Evolutionary conservation across 257 asterid species (phyloP), one percentile per base, ranked within the genome.

Genomic region (Scutellaria minor): DNA sequence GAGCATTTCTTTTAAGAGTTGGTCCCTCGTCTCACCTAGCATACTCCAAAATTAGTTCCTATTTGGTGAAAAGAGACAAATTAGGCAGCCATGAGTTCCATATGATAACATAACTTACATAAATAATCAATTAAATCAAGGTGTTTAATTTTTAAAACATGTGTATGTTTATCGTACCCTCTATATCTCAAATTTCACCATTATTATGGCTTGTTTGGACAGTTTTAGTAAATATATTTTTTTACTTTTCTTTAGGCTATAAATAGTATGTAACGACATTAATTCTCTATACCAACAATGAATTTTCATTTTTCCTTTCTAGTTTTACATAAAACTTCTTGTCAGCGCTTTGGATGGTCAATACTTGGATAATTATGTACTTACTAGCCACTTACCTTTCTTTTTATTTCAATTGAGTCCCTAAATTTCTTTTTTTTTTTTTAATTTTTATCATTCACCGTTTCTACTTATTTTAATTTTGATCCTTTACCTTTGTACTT

Each of bases 1-100:
- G 56, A 9, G 65, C 70, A 72, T 65, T 41, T 64, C 54, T 6
- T 24, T 45, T 45, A 12, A 6, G 48, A 15, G 13, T 62, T 57
- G 79, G 74, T 75, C 74, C 74, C 68, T 40, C 40, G 27, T 31
- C 37, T 31, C 37, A 5, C 2, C 69, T 75, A 58, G 6, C 6
- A 7, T 20, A 65, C 8, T 73, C 64, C 64, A 41, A 6, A 5
- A 18, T 10, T 37, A 20, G 9, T 66, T 31, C 64, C 5, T 13
- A n/a, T 7, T 39, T 12, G 13, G n/a, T 22, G n/a, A 22, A 64
- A 41, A 14, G 9, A 10, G 10, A 10, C 24, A 37, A 27, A 15
- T 37, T 60, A 50, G 44, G 70, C 70, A 42, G 51, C 52, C 66
- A 73, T 63, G 57, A 39, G 12, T 73, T 64, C 13, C 48, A 60